Evolutionary conservation across 2,329 filamentous ascomycete genomes (phyloP).

Genomic region (Penicillium sp.): DNA sequence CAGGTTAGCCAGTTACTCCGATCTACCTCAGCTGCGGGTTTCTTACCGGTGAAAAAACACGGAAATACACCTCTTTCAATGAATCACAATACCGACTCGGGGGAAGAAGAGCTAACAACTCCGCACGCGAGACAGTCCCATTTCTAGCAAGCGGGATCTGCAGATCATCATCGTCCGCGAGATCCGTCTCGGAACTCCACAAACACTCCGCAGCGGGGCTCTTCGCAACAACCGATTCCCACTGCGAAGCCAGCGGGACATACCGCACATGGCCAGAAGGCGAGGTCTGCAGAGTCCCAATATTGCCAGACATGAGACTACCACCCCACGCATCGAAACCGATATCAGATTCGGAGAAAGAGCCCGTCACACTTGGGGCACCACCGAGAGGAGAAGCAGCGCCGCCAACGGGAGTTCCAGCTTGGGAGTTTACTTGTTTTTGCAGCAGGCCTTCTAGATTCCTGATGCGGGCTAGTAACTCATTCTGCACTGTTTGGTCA

Average conservation of each 20-base stretch:
- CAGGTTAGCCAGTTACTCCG: background rate
- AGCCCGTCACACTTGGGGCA: constrained; percentile 32
- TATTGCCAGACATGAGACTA: constrained; percentile 28
- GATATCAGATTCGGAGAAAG: constrained; percentile 31
- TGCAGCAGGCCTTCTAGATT: constrained; percentile 42
- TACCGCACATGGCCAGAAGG: constrained; percentile 43
- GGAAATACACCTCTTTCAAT: constrained; percentile 42
- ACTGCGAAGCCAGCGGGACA: constrained; percentile 37
- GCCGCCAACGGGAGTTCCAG: constrained; percentile 25
- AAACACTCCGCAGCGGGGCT: constrained; percentile 31
- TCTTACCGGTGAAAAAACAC: constrained; percentile 45
- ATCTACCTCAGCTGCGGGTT: background rate
- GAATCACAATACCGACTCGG: constrained; percentile 41
- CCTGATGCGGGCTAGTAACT: constrained; percentile 39
- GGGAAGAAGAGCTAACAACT: constrained; percentile 39
- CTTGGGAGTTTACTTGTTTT: constrained; percentile 34
- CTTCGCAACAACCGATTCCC: constrained; percentile 35
- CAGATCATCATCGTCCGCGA: constrained; percentile 36
- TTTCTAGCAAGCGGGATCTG: constrained; percentile 38
- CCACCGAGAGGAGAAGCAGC: constrained; percentile 30
- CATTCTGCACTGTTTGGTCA: constrained; percentile 33
- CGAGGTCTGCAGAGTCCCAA: constrained; percentile 37
- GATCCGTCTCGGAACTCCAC: constrained; percentile 30
- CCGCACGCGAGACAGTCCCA: constrained; percentile 28
- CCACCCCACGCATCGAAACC: constrained; percentile 25